Conservation (phyloP, 2,329 filamentous ascomycete genomes). For the Bipolaris zeicola region DNA sequence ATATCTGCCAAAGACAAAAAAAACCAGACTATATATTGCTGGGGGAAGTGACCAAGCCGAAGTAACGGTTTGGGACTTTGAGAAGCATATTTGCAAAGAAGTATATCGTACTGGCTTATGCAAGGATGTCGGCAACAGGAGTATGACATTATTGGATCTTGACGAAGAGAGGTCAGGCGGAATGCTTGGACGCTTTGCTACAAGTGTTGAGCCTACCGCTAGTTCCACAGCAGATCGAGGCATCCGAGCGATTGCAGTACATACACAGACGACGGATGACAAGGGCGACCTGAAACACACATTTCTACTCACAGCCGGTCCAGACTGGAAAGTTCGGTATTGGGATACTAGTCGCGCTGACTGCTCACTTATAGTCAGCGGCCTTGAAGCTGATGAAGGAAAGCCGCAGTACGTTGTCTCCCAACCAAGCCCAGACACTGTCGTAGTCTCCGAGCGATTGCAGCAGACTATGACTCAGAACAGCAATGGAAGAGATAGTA, state of each 20-base stretch:
- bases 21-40: conserved; percentile 85
- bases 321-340: conserved; percentile 88
- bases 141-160: conserved; percentile 76
- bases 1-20: conserved; percentile 67
- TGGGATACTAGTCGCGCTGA: conserved; percentile 87
- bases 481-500: conserved; percentile 31
- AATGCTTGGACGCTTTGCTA: conserved; percentile 85
- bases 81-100: conserved; percentile 86
- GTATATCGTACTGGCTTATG: conserved; percentile 71
- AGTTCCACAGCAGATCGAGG: conserved; percentile 64
- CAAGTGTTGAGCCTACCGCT: conserved; percentile 61
- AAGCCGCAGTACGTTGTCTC: conserved; percentile 68
- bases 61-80: conserved; percentile 93
- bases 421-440: conserved; percentile 49
- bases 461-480: conserved; percentile 28
- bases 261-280: conserved; percentile 71
- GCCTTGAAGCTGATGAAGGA: conserved; percentile 70
- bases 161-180: conserved; percentile 86
- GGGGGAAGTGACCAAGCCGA: conserved; percentile 87
- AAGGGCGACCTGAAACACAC: conserved; percentile 74
- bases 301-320: conserved; percentile 85
- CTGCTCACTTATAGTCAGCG: conserved; percentile 79
- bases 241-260: conserved; percentile 76
- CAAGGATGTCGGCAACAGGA: conserved; percentile 53
- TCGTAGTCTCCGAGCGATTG: conserved; percentile 47